Percentiles rank a stretch among this genome's conserved stretches.
These are phyloP conservation scores for Pulicaria dysenterica DNA, from an alignment of 129 eudicot species.

Conservation along the genomic window DNA sequence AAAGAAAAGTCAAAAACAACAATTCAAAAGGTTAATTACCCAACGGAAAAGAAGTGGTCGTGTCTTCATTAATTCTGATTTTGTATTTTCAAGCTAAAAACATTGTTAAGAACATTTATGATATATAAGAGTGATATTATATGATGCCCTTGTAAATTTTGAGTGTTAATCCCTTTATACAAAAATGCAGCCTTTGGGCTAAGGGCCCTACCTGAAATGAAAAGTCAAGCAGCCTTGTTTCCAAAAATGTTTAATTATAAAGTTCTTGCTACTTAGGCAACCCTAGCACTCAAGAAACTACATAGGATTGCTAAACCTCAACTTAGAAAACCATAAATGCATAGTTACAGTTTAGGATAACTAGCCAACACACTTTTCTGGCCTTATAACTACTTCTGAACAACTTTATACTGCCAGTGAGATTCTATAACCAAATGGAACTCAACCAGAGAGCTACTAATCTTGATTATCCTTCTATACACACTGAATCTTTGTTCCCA, in stretches of 20 bases:
- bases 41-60: neutral
- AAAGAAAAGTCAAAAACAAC: no score
- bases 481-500: neutral
- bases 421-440: neutral
- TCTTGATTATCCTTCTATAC: neutral
- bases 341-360: neutral
- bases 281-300: neutral
- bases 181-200: neutral
- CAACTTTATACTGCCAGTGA: conserved; percentile 10
- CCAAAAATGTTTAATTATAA: conserved; percentile 5
- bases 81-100: neutral
- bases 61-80: neutral
- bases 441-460: neutral
- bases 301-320: neutral
- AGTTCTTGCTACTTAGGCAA: conserved; percentile 8
- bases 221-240: neutral
- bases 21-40: neutral
- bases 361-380: conserved; percentile 1
- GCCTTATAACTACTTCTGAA: neutral
- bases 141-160: neutral
- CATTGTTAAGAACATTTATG: neutral
- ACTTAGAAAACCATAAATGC: conserved; percentile 8
- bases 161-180: neutral
- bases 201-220: no score
- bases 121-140: neutral